Evolutionary conservation across 495 filamentous ascomycete species (phyloP).

Genomic region (Aspergillus homomorphus): DNA sequence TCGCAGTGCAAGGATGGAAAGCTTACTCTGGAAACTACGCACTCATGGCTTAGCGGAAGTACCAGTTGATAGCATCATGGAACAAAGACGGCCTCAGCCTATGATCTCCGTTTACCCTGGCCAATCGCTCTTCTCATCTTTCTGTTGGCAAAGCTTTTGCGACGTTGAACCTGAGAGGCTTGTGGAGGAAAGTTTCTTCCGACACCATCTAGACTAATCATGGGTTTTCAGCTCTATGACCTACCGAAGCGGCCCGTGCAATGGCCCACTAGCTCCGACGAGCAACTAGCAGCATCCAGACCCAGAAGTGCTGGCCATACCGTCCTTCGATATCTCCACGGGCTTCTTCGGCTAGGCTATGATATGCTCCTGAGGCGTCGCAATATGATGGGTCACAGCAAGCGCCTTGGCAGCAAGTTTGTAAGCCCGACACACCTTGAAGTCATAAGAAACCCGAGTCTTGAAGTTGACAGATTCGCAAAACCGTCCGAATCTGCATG

Average conservation of each 20-base stretch:
- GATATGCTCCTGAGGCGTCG: background rate
- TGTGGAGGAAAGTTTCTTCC: background rate
- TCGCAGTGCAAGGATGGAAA: background rate
- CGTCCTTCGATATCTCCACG: background rate
- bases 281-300: background rate
- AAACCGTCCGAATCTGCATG: background rate
- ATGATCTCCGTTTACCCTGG: background rate
- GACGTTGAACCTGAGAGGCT: background rate
- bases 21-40: background rate
- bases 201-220: background rate
- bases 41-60: background rate
- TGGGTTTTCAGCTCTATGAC: background rate
- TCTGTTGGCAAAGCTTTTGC: background rate
- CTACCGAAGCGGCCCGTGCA: slow-evolving; percentile 4
- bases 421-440: background rate
- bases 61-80: background rate
- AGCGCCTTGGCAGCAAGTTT: background rate
- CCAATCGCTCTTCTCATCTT: background rate
- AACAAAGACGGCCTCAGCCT: background rate
- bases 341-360: background rate
- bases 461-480: background rate
- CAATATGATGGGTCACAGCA: background rate
- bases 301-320: background rate
- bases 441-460: background rate
- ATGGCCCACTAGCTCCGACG: background rate